These are phyloP conservation scores for Chamaenerion angustifolium DNA, from an alignment of 345 rosid genomes.

Conservation along the genomic window DNA sequence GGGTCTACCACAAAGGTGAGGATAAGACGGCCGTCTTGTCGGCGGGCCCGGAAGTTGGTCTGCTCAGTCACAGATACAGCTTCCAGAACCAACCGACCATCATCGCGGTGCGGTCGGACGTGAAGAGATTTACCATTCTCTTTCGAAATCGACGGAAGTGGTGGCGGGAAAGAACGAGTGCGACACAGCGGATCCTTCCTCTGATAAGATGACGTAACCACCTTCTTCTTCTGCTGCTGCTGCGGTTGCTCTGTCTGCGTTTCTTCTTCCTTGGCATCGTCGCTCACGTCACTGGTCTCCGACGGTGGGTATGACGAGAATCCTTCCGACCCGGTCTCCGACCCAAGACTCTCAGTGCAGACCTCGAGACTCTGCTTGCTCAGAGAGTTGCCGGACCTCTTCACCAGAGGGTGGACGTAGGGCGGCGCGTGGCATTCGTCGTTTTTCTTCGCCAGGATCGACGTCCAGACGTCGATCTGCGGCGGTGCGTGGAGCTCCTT, in stretches of 20 bases:
- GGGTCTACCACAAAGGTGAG: constrained; percentile 35
- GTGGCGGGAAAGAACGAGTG: constrained; percentile 55
- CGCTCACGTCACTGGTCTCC: constrained; percentile 35
- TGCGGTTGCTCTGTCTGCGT: no score
- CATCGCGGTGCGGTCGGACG: constrained; percentile 63
- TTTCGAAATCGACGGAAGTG: constrained; percentile 43
- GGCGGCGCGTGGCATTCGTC: constrained; percentile 23
- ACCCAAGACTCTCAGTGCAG: constrained; percentile 97
- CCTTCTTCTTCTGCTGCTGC: constrained; percentile 2
- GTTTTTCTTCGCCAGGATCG: constrained; percentile 35
- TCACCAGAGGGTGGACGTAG: constrained; percentile 62
- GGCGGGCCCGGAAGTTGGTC: constrained; percentile 55
- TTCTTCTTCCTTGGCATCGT: constrained; percentile 8
- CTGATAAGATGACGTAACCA: constrained; percentile 4
- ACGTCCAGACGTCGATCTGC: constrained; percentile 48
- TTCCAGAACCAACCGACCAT: constrained; percentile 81
- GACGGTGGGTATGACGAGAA: constrained; percentile 54
- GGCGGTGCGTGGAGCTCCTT: constrained; percentile 12
- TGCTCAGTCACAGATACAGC: constrained; percentile 67
- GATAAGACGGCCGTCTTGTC: constrained; percentile 83
- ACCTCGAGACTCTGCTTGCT: constrained; percentile 67
- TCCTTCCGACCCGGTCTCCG: constrained; percentile 84
- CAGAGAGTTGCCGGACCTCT: constrained; percentile 46
- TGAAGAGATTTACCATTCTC: constrained; percentile 37
- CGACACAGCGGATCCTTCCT: constrained; percentile 14